phyloP scores from a whole-genome alignment of 768 basidiomycete genomes.

The Lactarius deliciosus region DNA sequence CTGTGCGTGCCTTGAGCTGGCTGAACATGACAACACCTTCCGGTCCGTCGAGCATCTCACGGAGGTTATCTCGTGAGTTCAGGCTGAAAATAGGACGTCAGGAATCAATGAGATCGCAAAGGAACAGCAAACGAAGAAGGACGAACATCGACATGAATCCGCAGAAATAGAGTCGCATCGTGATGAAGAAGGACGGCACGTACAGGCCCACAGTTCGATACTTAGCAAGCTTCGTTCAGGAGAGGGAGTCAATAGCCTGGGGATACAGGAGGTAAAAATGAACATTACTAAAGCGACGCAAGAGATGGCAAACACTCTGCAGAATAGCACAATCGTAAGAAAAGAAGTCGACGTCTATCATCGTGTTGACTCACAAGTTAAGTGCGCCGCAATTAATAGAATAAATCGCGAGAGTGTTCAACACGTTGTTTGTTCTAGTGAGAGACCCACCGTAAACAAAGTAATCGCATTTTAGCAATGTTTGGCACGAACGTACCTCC shows the following conservation, averaged over 20 bases:
- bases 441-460: background rate
- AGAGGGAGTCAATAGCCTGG: background rate
- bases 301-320: background rate
- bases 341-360: background rate
- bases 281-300: background rate
- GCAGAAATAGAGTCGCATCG: slow-evolving; percentile 6
- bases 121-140: background rate
- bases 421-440: background rate
- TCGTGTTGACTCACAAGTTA: slow-evolving; percentile 1
- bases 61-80: slow-evolving; percentile 5
- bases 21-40: background rate
- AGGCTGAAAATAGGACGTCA: background rate
- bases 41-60: background rate
- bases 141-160: slow-evolving; percentile 6
- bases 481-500: background rate
- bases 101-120: background rate
- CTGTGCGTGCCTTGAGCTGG: background rate
- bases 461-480: background rate
- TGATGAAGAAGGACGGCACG: slow-evolving; percentile 8
- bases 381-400: slow-evolving; percentile 9
- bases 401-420: background rate
- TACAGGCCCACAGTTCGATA: background rate
- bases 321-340: background rate
- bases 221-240: background rate
- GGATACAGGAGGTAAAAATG: background rate